phyloP scores from a whole-genome alignment of 2,329 filamentous ascomycete species.

The Elsinoe perseae region DNA sequence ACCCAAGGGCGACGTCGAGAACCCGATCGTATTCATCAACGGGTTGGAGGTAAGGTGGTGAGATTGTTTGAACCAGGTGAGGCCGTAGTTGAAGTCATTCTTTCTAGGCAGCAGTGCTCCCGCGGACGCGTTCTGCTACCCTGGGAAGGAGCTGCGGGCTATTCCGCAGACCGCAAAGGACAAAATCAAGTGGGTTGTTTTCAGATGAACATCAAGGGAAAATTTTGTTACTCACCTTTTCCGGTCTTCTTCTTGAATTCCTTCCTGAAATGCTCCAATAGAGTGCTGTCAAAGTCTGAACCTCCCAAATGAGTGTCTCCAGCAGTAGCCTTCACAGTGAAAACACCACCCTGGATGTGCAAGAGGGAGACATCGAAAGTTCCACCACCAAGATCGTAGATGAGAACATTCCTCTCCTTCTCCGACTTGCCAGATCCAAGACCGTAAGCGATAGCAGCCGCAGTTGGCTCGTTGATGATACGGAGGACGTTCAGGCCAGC shows the following conservation, averaged over 20 bases:
- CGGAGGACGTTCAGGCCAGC: slow-evolving; percentile 95
- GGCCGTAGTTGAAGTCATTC: too few species aligned
- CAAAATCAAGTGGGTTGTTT: neutral
- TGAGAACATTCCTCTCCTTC: slow-evolving; percentile 98
- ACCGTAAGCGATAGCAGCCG: slow-evolving; percentile 96
- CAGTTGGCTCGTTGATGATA: slow-evolving; percentile 99
- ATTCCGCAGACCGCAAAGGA: too few species aligned
- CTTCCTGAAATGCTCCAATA: slow-evolving; percentile 94
- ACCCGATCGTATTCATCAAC: too few species aligned
- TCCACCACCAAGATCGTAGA: slow-evolving; percentile 99
- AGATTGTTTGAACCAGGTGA: too few species aligned
- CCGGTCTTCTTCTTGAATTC: slow-evolving; percentile 79
- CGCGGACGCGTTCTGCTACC: too few species aligned
- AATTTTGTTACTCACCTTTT: slow-evolving; percentile 35
- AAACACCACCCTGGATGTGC: slow-evolving; percentile 98
- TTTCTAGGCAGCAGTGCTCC: too few species aligned
- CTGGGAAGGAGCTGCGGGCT: too few species aligned
- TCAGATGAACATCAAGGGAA: neutral
- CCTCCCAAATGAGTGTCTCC: slow-evolving; percentile 96
- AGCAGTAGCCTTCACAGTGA: slow-evolving; percentile 96
- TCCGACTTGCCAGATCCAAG: slow-evolving; percentile 81
- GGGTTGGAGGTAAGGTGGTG: too few species aligned
- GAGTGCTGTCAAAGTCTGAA: slow-evolving; percentile 92
- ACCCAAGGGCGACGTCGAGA: too few species aligned
- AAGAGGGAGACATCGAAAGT: slow-evolving; percentile 99